Base-by-base conservation (phyloP, 108 stramenopile species). In the Licmophora abbreviata region DNA sequence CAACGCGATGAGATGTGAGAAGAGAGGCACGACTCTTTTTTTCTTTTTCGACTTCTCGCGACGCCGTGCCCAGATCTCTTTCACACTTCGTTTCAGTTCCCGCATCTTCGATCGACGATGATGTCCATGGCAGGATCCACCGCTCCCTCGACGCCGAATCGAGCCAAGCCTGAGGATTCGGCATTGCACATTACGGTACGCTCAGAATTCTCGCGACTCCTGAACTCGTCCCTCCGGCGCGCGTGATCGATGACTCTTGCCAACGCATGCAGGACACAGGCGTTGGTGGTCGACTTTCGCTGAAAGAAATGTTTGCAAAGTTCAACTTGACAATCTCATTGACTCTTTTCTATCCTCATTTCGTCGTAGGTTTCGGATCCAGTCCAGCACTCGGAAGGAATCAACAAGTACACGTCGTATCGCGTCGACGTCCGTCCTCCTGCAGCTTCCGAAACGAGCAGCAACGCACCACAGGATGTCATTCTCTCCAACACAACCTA, bases 371-470 rank as follows among this genome's bases (percentile, higher is more conserved):
- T 94, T 0, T 82, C 88, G 27, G 92, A 88, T 67, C 88, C 92
- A 2, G 85, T 88, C 8, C 88, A 90, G 48, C 92, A 90, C 44
- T 59, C 76, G 33, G 88, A 90, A 38, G 88, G 92, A 12, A 77
- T 90, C 55, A 88, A 87, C 75, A 90, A 88, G 57, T 90, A 84
- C 71, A 90, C 88, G 21, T 84, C 82, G 37, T 90, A 94, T 55
- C 81, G 85, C 12, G 90, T 92, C 29, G 85, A 92, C 34, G 83
- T 86, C 33, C 83, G 85, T 40, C 79, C 84, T 35, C 88, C 69
- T 15, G 41, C 68, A 38, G 43, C 54, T 31, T 36, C 57, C 36
- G 61, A 67, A 32, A 29, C 42, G 21, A 45, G 18, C 15, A 45
- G 10, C 15, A 40, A 42, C 15, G 15, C 15, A 12, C 17, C 43